Evolutionary conservation across 495 filamentous ascomycete genomes (phyloP).

Genomic region (Aspergillus ostianus): DNA sequence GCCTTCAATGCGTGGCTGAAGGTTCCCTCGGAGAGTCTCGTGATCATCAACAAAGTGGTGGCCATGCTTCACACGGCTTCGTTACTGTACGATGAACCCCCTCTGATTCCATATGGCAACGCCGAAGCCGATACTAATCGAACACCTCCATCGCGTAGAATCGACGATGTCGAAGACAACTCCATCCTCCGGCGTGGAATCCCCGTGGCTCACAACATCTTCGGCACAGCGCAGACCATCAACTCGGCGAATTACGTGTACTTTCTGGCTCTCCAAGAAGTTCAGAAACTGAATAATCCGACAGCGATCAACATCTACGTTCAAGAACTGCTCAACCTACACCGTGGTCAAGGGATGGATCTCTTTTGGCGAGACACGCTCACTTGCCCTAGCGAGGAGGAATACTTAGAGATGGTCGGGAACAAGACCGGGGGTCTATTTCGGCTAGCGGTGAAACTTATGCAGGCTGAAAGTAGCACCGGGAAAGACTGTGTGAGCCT

Average conservation of each 20-base stretch:
- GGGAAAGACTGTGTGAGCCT: constrained; percentile 72
- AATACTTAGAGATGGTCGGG: constrained; percentile 97
- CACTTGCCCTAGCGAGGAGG: constrained; percentile 89
- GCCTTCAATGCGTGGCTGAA: constrained; percentile 90
- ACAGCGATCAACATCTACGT: constrained; percentile 73
- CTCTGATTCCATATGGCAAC: neutral
- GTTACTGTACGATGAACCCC: constrained; percentile 54
- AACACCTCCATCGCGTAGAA: constrained; percentile 35
- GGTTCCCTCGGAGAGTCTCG: constrained; percentile 74
- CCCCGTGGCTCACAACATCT: constrained; percentile 92
- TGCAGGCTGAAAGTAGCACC: constrained; percentile 81
- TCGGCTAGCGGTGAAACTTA: constrained; percentile 88
- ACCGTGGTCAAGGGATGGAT: constrained; percentile 96
- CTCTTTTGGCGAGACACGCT: constrained; percentile 95
- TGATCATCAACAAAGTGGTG: constrained; percentile 82
- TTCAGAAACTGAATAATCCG: constrained; percentile 72
- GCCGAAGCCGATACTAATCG: neutral
- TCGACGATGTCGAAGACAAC: constrained; percentile 90
- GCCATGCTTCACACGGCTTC: constrained; percentile 94
- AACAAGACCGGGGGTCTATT: constrained; percentile 98
- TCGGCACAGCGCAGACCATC: constrained; percentile 93
- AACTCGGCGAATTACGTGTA: constrained; percentile 98
- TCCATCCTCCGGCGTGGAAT: constrained; percentile 81
- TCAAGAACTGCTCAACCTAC: constrained; percentile 89
- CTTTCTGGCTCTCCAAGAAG: constrained; percentile 81